Evolutionary conservation across 1,284 basidiomycete genomes (phyloP).

Genomic region (Rugosomyces carneus): DNA sequence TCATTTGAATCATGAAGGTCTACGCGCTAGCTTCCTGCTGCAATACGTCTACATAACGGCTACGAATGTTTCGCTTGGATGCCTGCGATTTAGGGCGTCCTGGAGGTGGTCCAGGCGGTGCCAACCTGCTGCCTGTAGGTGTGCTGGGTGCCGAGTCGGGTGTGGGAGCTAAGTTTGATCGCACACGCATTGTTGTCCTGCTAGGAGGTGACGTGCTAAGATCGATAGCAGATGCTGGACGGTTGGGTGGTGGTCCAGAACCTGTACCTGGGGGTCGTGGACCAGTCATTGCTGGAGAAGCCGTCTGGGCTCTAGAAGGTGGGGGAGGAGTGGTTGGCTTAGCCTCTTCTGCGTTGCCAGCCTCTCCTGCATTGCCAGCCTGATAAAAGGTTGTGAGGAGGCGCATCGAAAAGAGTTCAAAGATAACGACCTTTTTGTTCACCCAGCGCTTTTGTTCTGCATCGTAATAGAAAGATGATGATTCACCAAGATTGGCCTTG

Average conservation of each 20-base stretch:
- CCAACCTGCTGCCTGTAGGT: slow-evolving; percentile 32
- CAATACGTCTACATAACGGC: slow-evolving; percentile 85
- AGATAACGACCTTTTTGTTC: slow-evolving; percentile 72
- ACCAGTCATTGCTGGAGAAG: slow-evolving; percentile 59
- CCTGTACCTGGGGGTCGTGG: slow-evolving; percentile 21
- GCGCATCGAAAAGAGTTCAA: slow-evolving; percentile 1
- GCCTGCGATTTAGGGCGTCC: slow-evolving; percentile 57
- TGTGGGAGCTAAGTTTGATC: slow-evolving; percentile 60
- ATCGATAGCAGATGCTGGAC: slow-evolving; percentile 60
- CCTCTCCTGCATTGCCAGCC: slow-evolving; percentile 48
- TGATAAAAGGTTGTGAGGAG: neutral
- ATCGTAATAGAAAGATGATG: slow-evolving; percentile 91
- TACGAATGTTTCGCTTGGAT: slow-evolving; percentile 69
- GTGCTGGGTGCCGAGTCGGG: slow-evolving; percentile 40
- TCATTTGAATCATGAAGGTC: slow-evolving; percentile 7
- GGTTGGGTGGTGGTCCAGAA: slow-evolving; percentile 41
- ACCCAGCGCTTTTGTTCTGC: slow-evolving; percentile 95
- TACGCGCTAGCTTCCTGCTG: slow-evolving; percentile 41
- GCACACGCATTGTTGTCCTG: slow-evolving; percentile 48
- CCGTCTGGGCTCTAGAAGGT: slow-evolving; percentile 73
- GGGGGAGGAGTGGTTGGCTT: slow-evolving; percentile 54
- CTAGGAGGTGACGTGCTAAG: slow-evolving; percentile 43
- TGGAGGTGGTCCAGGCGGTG: slow-evolving; percentile 36
- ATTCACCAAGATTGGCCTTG: slow-evolving; percentile 90
- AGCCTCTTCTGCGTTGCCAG: slow-evolving; percentile 40